A percentile compares a stretch with the other conserved stretches of the same genome.
Evolutionary conservation across 73 alveolate species (phyloP).

Genomic region (Stentor coeruleus): DNA sequence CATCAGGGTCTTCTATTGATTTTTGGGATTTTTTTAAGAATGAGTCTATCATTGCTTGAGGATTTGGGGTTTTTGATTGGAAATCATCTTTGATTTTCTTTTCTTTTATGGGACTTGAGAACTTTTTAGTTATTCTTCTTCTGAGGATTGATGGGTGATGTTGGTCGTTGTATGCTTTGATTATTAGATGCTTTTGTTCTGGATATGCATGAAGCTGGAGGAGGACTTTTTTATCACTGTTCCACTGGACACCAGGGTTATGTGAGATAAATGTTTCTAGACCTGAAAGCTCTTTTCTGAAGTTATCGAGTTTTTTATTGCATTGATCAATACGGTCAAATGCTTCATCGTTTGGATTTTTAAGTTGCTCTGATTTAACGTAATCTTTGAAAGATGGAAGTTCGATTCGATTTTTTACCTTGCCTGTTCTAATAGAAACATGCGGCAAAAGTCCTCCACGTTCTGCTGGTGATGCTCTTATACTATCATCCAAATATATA

Average conservation of each 20-base stretch:
- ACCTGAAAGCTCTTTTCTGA: conserved; percentile 22
- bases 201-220: conserved; percentile 7
- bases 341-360: background rate
- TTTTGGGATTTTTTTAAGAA: background rate
- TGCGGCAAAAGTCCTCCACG: background rate
- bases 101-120: background rate
- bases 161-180: background rate
- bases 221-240: conserved; percentile 7
- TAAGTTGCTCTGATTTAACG: background rate
- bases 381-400: conserved; percentile 4
- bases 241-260: conserved; percentile 16
- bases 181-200: background rate
- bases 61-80: background rate
- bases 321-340: background rate
- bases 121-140: background rate
- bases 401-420: background rate
- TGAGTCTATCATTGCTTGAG: background rate
- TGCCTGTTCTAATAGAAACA: conserved; percentile 19
- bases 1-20: background rate
- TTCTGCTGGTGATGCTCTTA: background rate
- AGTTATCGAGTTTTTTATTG: background rate
- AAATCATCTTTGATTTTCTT: background rate
- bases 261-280: background rate
- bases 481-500: background rate
- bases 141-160: background rate